Evolutionary conservation across 2,329 filamentous ascomycete species (phyloP).

Genomic region (Diaporthe amygdali): DNA sequence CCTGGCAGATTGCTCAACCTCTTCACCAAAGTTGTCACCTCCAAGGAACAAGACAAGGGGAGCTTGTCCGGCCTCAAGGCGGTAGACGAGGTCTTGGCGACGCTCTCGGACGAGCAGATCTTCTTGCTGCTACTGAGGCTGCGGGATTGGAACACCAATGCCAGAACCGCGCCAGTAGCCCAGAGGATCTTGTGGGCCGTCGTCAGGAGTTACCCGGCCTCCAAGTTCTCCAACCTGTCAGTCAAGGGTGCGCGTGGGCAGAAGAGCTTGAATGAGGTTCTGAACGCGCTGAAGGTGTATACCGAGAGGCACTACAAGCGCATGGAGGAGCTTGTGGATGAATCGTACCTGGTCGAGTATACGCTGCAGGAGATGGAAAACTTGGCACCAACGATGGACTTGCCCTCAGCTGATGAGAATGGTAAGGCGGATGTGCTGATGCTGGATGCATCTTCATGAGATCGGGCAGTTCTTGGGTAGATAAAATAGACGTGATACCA

Average conservation of each 20-base stretch:
- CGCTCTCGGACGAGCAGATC: constrained; percentile 82
- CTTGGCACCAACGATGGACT: constrained; percentile 51
- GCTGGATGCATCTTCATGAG: constrained; percentile 29
- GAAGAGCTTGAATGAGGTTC: constrained; percentile 78
- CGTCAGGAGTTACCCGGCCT: constrained; percentile 80
- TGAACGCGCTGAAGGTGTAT: constrained; percentile 87
- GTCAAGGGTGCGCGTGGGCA: constrained; percentile 62
- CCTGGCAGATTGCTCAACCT: constrained; percentile 84
- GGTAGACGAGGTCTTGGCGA: constrained; percentile 85
- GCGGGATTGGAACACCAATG: constrained; percentile 98
- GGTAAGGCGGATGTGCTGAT: constrained; percentile 33
- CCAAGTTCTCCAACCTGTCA: constrained; percentile 74
- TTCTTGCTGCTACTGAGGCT: constrained; percentile 81
- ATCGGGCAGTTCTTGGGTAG: background rate
- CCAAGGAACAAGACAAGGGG: constrained; percentile 61
- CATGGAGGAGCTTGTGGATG: constrained; percentile 88
- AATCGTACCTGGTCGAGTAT: constrained; percentile 94
- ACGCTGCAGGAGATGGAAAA: constrained; percentile 92
- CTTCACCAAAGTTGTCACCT: constrained; percentile 80
- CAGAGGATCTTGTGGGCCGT: constrained; percentile 84
- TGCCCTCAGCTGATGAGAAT: constrained; percentile 17
- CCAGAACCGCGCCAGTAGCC: constrained; percentile 81
- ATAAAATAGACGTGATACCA: constrained; percentile 5
- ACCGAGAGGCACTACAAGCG: constrained; percentile 92
- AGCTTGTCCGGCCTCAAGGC: constrained; percentile 69